Base-by-base conservation (phyloP, 108 stramenopile species). In the Parietichytrium sp. region DNA sequence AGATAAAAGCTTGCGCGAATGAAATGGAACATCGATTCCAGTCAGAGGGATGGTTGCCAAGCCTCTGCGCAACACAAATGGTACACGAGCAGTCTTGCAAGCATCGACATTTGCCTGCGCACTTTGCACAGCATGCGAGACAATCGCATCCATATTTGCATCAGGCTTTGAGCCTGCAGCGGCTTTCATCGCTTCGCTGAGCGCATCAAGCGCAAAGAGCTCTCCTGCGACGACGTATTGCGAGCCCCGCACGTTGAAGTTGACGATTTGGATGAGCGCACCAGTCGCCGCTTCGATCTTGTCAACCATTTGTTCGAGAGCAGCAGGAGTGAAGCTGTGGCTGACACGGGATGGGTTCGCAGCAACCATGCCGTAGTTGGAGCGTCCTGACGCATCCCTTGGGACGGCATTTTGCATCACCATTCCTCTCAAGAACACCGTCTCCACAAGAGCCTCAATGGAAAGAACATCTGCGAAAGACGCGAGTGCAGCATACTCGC, bases 11-110 rank as follows among this genome's bases (percentile, higher is more conserved):
- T 45, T 7, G 48, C 81, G 55, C 25, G 55, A 72, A 49, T 82
- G 81, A 49, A 82, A 82, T n/a, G 81, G 81, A 27, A 82, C 81
- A n/a, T 82, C 81, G 26, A 82, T 78, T 16, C 81, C 81, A 3
- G 54, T 47, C 4, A 82, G 81, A 12, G 81, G 81, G 61, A 82
- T 82, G 31, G 81, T 82, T 30, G 81, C 81, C 38, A 18, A 16
- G 81, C 81, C 81, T 26, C 81, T 29, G 23, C 72, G 23, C 27
- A 82, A 55, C 13, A 27, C 15, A 26, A 20, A 33, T 16, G 8
- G 10, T n/a, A 33, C 38, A 42, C 61, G 38, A 2, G 15, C 33
- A 25, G 38, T 33, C 61, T 72, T 72, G 20, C 38, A 33, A n/a
- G n/a, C n/a, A n/a, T n/a, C n/a, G 33, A 72, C 38, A 27, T 42